Evolutionary conservation across 768 basidiomycete species (phyloP).

Genomic region (Rubroboletus pulcherrimus): DNA sequence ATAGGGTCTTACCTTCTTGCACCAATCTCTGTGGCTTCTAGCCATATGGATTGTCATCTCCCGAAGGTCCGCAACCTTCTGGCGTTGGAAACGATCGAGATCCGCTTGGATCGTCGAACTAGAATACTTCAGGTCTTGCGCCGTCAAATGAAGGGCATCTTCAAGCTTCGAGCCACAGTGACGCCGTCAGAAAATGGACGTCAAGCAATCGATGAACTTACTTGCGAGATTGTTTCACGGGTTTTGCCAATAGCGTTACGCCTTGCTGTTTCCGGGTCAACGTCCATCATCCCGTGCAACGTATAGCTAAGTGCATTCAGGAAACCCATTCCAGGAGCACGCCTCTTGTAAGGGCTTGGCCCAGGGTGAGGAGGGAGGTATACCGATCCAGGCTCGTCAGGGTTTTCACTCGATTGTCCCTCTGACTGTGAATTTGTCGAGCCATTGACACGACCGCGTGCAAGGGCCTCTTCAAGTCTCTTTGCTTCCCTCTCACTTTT

Average conservation of each 20-base stretch:
- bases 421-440: conserved; percentile 24
- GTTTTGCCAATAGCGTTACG: conserved; percentile 93
- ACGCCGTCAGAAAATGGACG: conserved; percentile 13
- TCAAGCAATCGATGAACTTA: conserved; percentile 33
- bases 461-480: conserved; percentile 83
- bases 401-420: conserved; percentile 32
- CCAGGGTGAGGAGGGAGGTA: conserved; percentile 79
- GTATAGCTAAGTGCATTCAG: conserved; percentile 92
- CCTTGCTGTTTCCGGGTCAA: conserved; percentile 93
- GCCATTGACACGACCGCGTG: conserved; percentile 45
- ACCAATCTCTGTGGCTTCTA: conserved; percentile 91
- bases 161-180: conserved; percentile 63
- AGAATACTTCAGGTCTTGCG: conserved; percentile 94
- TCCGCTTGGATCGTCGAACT: conserved; percentile 96
- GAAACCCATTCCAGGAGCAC: conserved; percentile 78
- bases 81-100: conserved; percentile 95
- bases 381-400: conserved; percentile 43
- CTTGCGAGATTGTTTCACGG: conserved; percentile 92
- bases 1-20: conserved; percentile 67
- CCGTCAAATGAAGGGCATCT: conserved; percentile 87
- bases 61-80: conserved; percentile 94
- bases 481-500: conserved; percentile 89
- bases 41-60: conserved; percentile 94
- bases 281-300: conserved; percentile 97
- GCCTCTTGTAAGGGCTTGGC: conserved; percentile 59